Percentiles rank a stretch among this genome's conserved stretches.
Conservation (phyloP, 768 basidiomycete genomes). For the Russula ochroleuca region DNA sequence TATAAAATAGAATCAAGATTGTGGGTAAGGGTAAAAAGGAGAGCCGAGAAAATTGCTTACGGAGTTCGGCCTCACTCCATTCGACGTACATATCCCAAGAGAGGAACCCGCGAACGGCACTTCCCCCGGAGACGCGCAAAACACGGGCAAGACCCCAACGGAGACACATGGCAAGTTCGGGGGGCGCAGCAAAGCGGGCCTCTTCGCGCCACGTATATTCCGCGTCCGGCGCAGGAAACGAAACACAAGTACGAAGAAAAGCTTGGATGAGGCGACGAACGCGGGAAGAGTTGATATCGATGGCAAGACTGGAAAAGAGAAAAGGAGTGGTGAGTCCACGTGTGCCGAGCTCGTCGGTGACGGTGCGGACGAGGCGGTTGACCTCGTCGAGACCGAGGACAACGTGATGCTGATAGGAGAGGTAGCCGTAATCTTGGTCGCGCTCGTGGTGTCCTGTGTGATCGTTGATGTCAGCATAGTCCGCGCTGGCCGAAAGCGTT, state of each 20-base stretch:
- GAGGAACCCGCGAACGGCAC: slow-evolving; percentile 77
- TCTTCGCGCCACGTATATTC: slow-evolving; percentile 72
- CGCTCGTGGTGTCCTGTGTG: slow-evolving; percentile 27
- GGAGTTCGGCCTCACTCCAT: slow-evolving; percentile 79
- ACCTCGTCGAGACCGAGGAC: slow-evolving; percentile 73
- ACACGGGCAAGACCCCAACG: slow-evolving; percentile 89
- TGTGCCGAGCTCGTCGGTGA: slow-evolving; percentile 64
- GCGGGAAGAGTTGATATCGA: slow-evolving; percentile 74
- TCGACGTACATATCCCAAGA: slow-evolving; percentile 80
- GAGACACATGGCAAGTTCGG: slow-evolving; percentile 87
- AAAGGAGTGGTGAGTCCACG: slow-evolving; percentile 82
- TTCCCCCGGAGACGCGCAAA: slow-evolving; percentile 61
- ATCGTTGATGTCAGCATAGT: slow-evolving; percentile 12
- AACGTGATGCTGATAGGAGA: slow-evolving; percentile 68
- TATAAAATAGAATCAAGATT: slow-evolving; percentile 28
- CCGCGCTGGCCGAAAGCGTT: too few relatives aligned
- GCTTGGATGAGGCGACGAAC: slow-evolving; percentile 74
- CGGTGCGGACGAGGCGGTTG: slow-evolving; percentile 62
- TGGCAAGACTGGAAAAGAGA: slow-evolving; percentile 83
- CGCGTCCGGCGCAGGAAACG: slow-evolving; percentile 35
- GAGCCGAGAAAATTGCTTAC: slow-evolving; percentile 42
- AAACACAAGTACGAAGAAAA: slow-evolving; percentile 63
- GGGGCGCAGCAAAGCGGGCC: slow-evolving; percentile 74
- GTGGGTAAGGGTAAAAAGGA: not conserved
- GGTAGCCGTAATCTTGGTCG: slow-evolving; percentile 62